phyloP scores from a whole-genome alignment of 2,329 filamentous ascomycete genomes.

The Thielaviopsis punctulata region DNA sequence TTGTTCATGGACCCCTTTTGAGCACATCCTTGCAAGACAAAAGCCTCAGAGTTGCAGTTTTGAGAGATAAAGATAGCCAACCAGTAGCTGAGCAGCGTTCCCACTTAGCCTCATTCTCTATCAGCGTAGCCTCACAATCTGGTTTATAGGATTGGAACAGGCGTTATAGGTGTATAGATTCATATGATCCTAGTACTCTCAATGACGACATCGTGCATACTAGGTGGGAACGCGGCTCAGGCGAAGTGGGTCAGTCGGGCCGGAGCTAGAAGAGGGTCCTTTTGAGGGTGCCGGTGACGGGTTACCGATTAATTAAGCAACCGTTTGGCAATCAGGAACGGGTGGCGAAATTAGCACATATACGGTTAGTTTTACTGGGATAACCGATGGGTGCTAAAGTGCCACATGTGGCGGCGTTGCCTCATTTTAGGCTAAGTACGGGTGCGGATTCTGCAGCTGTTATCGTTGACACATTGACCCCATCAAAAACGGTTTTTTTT shows the following conservation, averaged over 20 bases:
- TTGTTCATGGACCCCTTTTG: background rate
- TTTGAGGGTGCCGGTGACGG: slow-evolving; percentile 9
- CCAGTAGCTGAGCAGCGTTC: slow-evolving; percentile 8
- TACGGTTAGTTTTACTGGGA: background rate
- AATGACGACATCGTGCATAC: slow-evolving; percentile 11
- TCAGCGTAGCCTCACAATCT: slow-evolving; percentile 7
- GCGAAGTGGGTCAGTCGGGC: slow-evolving; percentile 12
- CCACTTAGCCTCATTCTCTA: slow-evolving; percentile 10
- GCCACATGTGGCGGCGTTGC: slow-evolving; percentile 10
- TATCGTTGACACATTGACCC: slow-evolving; percentile 9
- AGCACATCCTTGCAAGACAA: slow-evolving; percentile 1
- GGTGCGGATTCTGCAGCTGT: background rate
- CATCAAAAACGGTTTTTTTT: slow-evolving; percentile 5
- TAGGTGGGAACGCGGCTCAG: slow-evolving; percentile 9
- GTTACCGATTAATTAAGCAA: slow-evolving; percentile 7
- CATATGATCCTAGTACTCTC: slow-evolving; percentile 3
- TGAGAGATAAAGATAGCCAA: slow-evolving; percentile 4
- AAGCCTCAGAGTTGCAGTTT: slow-evolving; percentile 11
- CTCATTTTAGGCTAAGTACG: background rate
- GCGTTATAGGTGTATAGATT: slow-evolving; percentile 1
- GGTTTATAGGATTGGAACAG: slow-evolving; percentile 6
- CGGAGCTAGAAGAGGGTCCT: slow-evolving; percentile 8
- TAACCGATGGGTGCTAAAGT: background rate
- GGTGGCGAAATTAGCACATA: slow-evolving; percentile 7
- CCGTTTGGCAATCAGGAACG: slow-evolving; percentile 10